Evolutionary conservation across 2,329 filamentous ascomycete species (phyloP).

Genomic region (Claviceps africana): DNA sequence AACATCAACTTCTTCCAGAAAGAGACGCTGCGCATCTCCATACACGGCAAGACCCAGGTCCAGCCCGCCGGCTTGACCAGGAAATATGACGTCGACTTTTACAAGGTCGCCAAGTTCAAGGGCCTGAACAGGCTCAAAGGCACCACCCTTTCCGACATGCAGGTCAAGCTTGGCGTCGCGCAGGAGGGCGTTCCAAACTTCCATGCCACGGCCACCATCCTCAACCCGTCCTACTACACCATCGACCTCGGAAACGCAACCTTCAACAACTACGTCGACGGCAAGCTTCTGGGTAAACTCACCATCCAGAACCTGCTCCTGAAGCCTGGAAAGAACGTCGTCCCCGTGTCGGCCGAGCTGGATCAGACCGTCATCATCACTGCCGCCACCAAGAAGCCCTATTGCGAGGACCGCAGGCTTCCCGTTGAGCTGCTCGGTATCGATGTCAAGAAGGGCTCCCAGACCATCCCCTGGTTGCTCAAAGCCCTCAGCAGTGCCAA

Average conservation of each 20-base stretch:
- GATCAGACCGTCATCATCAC: slow-evolving; percentile 33
- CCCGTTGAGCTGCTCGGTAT: slow-evolving; percentile 41
- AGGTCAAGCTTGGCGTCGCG: slow-evolving; percentile 6
- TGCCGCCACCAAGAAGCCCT: slow-evolving; percentile 23
- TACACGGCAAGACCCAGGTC: slow-evolving; percentile 38
- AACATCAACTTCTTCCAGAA: slow-evolving; percentile 39
- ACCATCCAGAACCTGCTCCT: slow-evolving; percentile 46
- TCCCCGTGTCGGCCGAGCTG: slow-evolving; percentile 39
- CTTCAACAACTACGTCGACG: slow-evolving; percentile 43
- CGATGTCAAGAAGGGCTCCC: slow-evolving; percentile 34
- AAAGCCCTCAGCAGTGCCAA: slow-evolving; percentile 37
- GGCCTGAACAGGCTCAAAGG: slow-evolving; percentile 43
- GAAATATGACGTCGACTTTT: slow-evolving; percentile 37
- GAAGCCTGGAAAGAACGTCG: slow-evolving; percentile 42
- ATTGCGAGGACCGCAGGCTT: slow-evolving; percentile 40
- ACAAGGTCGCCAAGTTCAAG: slow-evolving; percentile 38
- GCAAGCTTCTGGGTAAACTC: slow-evolving; percentile 36
- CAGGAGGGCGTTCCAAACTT: slow-evolving; percentile 37
- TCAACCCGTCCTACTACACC: slow-evolving; percentile 50
- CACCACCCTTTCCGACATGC: slow-evolving; percentile 28
- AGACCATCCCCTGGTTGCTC: slow-evolving; percentile 41
- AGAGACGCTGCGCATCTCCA: slow-evolving; percentile 33
- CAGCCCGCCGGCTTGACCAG: slow-evolving; percentile 34
- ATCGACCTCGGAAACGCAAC: slow-evolving; percentile 52
- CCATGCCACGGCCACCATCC: slow-evolving; percentile 42